phyloP scores from a whole-genome alignment of 495 filamentous ascomycete genomes.

The Echria macrotheca region DNA sequence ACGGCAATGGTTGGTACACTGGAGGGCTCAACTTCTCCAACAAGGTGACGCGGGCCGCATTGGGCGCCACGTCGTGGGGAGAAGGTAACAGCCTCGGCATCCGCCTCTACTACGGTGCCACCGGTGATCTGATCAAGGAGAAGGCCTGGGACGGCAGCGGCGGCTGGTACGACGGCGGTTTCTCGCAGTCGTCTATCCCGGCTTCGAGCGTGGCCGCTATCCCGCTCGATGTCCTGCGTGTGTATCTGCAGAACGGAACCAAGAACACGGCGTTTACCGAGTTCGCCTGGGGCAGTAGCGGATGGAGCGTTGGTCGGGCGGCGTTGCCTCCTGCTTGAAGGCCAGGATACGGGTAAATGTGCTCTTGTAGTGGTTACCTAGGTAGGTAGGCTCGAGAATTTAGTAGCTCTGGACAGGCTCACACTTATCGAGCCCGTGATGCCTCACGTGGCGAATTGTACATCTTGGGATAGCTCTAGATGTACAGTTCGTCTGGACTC shows the following conservation, averaged over 20 bases:
- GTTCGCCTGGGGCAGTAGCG: background rate
- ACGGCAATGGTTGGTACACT: slow-evolving; percentile 4
- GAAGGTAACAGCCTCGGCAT: background rate
- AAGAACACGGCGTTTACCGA: background rate
- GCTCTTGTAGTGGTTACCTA: no score
- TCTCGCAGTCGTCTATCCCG: background rate
- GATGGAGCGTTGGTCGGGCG: background rate
- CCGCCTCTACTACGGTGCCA: slow-evolving; percentile 4
- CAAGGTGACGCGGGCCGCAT: background rate
- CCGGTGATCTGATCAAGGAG: slow-evolving; percentile 3
- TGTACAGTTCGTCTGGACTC: no score
- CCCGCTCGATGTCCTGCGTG: background rate
- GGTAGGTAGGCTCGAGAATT: no score
- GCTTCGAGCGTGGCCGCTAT: slow-evolving; percentile 3
- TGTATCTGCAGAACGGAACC: slow-evolving; percentile 9
- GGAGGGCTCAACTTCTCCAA: slow-evolving; percentile 3
- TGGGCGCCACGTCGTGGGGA: slow-evolving; percentile 7
- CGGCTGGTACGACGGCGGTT: slow-evolving; percentile 6
- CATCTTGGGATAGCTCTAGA: no score
- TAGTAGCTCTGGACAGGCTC: no score
- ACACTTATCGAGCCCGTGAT: no score
- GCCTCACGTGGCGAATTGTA: no score
- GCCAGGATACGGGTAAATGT: no score
- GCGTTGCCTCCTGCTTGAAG: slow-evolving; percentile 2
- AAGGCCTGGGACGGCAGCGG: background rate